phyloP scores from a whole-genome alignment of 768 basidiomycete species.

The Leccinum olivaceopallidum region DNA sequence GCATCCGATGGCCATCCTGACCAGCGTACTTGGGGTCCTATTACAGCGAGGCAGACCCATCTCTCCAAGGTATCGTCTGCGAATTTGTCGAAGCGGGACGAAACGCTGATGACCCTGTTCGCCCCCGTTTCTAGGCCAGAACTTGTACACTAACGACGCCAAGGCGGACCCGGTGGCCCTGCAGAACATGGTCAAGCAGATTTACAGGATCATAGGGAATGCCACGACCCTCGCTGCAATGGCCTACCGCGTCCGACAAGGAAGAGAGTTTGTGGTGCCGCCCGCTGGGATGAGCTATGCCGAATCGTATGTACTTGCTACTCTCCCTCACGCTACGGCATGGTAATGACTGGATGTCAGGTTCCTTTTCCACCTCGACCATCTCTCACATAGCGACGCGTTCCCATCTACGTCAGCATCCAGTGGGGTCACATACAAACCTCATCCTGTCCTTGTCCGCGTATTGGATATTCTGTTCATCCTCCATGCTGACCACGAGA shows the following conservation, averaged over 20 bases:
- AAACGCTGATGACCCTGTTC: constrained; percentile 3
- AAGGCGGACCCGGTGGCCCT: constrained; percentile 66
- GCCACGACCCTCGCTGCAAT: constrained; percentile 90
- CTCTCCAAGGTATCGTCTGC: constrained; percentile 62
- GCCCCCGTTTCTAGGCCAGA: constrained; percentile 55
- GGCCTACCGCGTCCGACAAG: constrained; percentile 92
- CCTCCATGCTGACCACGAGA: constrained; percentile 87
- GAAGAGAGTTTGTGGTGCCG: constrained; percentile 83
- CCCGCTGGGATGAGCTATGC: constrained; percentile 83
- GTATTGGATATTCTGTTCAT: constrained; percentile 91
- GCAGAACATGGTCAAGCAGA: constrained; percentile 88
- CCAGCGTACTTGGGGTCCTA: constrained; percentile 88
- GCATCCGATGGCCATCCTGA: constrained; percentile 90
- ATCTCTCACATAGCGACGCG: constrained; percentile 46
- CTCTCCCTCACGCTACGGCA: not conserved
- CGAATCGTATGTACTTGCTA: constrained; percentile 55
- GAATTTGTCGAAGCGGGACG: not conserved
- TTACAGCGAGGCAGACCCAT: constrained; percentile 87
- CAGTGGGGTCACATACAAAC: constrained; percentile 62
- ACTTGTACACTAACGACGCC: constrained; percentile 70
- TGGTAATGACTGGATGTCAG: constrained; percentile 33
- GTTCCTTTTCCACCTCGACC: constrained; percentile 91
- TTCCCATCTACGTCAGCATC: constrained; percentile 33
- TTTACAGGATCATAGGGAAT: constrained; percentile 85
- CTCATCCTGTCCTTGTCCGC: constrained; percentile 83